Base-by-base conservation (phyloP, 176 grass and related monocot genomes). In the Puya raimondii region DNA sequence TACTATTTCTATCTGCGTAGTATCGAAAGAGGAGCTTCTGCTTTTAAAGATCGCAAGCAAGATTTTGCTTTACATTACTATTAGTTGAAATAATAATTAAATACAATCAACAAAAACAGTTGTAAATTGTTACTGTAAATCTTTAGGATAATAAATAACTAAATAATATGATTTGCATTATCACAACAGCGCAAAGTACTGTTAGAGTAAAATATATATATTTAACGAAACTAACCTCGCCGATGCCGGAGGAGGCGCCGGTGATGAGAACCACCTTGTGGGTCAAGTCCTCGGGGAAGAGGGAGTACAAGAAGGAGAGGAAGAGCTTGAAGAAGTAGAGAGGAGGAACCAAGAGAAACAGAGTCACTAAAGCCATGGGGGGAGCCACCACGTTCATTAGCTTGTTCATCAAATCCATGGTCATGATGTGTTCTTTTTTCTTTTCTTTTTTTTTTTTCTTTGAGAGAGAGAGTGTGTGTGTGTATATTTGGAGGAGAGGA, bases 181-280 rank as follows among this genome's bases (percentile, higher is more conserved):
- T 23, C 23, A 23, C 1, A 23, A 76, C 2, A 47, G 23, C 10
- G 51, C 4, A 17, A 4, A 27, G n/a, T n/a, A n/a, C 1, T 59
- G 20, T 12, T 49, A 69, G 12, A 10, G 12, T 9, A 69, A 2
- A 6, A 13, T 2, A 11, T 14, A 13, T 2, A 11, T 14, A 65
- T 18, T 33, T 12, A 2, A 22, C 11, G 0, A 11, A 9, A 63
- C 51, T 57, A 66, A 91, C 86, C 86, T 95, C 84, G 84, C 81
- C 86, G 71, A 95, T 95, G 76, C 91, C 91, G 27, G 91, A 96
- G 71, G 91, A 83, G 64, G 91, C 87, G 52, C 79, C 87, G 63
- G 86, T 84, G 63, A 96, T 79, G 79, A 90, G 79, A 9, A 87
- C 76, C n/a, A 88, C 87, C 74, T 96, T 87, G 81, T 83, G 65